phyloP scores from a whole-genome alignment of 2,329 filamentous ascomycete genomes.

The Exserohilum rostratum region DNA sequence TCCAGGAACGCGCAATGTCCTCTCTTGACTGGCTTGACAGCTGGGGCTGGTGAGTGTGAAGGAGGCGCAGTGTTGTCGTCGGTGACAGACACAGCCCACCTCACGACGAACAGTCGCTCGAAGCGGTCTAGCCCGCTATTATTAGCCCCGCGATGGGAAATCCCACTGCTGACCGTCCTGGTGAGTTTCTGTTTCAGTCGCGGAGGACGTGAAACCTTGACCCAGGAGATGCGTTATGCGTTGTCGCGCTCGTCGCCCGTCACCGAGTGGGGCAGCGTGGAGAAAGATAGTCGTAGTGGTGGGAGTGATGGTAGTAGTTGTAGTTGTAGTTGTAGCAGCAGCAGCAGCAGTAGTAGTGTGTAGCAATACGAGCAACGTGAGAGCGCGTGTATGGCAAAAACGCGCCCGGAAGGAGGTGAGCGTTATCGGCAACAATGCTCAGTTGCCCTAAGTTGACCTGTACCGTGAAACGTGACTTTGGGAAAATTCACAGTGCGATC shows the following conservation, averaged over 20 bases:
- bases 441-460: background rate
- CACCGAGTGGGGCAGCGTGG: slow-evolving; percentile 2
- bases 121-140: slow-evolving; percentile 17
- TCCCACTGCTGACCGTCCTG: slow-evolving; percentile 14
- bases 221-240: slow-evolving; percentile 21
- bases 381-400: slow-evolving; percentile 2
- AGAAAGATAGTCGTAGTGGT: background rate
- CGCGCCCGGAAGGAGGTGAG: slow-evolving; percentile 1
- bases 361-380: slow-evolving; percentile 2
- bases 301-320: no score
- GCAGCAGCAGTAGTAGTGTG: background rate
- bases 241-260: slow-evolving; percentile 11
- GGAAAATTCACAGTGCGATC: slow-evolving; percentile 6
- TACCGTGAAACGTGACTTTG: slow-evolving; percentile 7
- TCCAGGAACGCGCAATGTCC: slow-evolving; percentile 25
- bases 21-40: slow-evolving; percentile 21
- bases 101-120: slow-evolving; percentile 18
- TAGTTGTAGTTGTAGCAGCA: no score
- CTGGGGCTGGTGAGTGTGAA: slow-evolving; percentile 38
- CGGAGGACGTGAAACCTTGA: slow-evolving; percentile 24
- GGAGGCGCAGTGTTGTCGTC: slow-evolving; percentile 34
- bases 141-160: slow-evolving; percentile 15
- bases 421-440: slow-evolving; percentile 5
- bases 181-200: slow-evolving; percentile 32
- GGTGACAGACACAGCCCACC: slow-evolving; percentile 17